Base-by-base conservation (phyloP, 805 yeast species). In the Lipomyces spencermartinsiae region DNA sequence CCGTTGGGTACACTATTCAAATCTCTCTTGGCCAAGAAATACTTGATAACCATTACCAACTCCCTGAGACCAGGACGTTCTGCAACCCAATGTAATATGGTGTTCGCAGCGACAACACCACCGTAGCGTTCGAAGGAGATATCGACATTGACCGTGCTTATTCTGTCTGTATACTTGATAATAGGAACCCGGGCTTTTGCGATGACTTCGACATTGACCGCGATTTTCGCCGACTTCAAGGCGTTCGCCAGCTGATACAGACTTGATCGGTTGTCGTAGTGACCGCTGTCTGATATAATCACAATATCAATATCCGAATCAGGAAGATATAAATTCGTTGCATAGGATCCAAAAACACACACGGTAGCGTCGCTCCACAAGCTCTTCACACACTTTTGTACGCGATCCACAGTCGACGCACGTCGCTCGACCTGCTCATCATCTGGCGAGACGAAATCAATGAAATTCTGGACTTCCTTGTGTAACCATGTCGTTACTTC, bases 231-330 rank as follows among this genome's bases (percentile, higher is more conserved):
- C 54, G 84, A 82, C 73, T 91, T 84, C 69, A 94, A 81, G 73
- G 84, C 86, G 4, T 92, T 86, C 1, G 97, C 87, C 10, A 94
- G 81, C 73, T 88, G 88, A 76, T 89, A 93, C 58, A 94, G 79
- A 31, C 86, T 81, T n/a, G 87, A 83, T 75, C 91, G 85, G 66
- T 84, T 85, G 73, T 86, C 92, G 63, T 81, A 81, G 73, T 85
- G 83, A 70, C 83, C 85, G 1, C 89, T 87, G 14, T 81, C 79
- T 19, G 97, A 89, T 2, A 89, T 82, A 31, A 94, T 85, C 58
- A 93, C 98, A 88, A 95, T 89, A 78, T 94, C 99, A 39, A 94
- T 92, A 82, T 94, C 99, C 0, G 97, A 92, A 1, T 97, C 97
- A 0, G 98, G 98, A 19, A 94, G 82, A 76, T 93, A 94, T 69